phyloP scores from a whole-genome alignment of 1,284 basidiomycete genomes.

The Erythrobasidium hasegawianum region DNA sequence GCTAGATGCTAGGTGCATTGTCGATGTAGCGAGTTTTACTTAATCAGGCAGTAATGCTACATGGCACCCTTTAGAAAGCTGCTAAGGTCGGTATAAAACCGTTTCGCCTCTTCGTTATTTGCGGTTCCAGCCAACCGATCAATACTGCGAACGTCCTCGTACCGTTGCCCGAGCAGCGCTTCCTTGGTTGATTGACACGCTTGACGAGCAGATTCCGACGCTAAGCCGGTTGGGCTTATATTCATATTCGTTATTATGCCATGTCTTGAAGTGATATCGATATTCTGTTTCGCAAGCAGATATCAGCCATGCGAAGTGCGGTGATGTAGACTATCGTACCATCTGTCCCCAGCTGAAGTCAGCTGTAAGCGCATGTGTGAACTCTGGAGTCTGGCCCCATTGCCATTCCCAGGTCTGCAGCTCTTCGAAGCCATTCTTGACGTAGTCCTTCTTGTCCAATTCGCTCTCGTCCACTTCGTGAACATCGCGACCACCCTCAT shows the following conservation, averaged over 20 bases:
- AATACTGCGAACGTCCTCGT: constrained; percentile 37
- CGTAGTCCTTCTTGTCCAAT: constrained; percentile 55
- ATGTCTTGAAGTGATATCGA: constrained; percentile 52
- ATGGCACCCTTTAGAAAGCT: constrained; percentile 4
- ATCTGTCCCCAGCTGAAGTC: constrained; percentile 33
- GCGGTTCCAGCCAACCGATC: not conserved
- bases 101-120: not conserved
- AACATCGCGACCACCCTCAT: constrained; percentile 49
- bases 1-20: too few species aligned
- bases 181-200: constrained; percentile 14
- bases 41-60: not conserved
- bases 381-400: constrained; percentile 92
- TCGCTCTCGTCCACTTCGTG: constrained; percentile 54
- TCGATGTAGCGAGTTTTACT: too few species aligned
- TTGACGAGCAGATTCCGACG: constrained; percentile 9
- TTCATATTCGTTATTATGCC: constrained; percentile 50
- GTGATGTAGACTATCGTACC: constrained; percentile 20
- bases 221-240: constrained; percentile 8
- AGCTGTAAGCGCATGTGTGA: constrained; percentile 55
- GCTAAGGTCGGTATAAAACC: constrained; percentile 1
- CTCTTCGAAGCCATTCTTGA: constrained; percentile 66
- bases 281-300: constrained; percentile 46
- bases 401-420: constrained; percentile 89
- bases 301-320: not conserved
- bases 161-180: constrained; percentile 37